These are phyloP conservation scores for Cutaneotrichosporon cutaneum DNA, from an alignment of 1,284 basidiomycete genomes.

Conservation along the genomic window DNA sequence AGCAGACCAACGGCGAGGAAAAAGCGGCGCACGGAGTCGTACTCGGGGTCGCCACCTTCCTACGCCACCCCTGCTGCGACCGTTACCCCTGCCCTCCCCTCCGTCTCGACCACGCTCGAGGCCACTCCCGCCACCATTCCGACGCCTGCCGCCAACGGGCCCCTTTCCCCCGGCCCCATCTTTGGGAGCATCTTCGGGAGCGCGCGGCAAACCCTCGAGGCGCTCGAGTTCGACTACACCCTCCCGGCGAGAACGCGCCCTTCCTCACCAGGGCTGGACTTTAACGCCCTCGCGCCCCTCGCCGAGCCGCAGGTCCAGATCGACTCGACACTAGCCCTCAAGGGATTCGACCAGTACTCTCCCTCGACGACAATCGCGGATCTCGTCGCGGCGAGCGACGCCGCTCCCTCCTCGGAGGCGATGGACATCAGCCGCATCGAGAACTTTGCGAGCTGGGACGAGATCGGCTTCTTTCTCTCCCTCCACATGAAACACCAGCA, in stretches of 20 bases:
- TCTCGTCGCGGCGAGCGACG: neutral
- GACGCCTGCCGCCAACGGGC: neutral
- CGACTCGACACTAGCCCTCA: neutral
- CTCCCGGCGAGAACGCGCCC: conserved; percentile 5
- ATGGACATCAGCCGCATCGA: conserved; percentile 22
- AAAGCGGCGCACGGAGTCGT: neutral
- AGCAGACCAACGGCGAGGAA: neutral
- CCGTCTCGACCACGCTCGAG: neutral
- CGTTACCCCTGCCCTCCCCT: neutral
- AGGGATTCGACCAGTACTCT: neutral
- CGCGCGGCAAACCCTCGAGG: conserved; percentile 13
- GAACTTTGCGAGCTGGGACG: conserved; percentile 27
- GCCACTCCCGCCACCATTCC: neutral
- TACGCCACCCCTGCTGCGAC: neutral
- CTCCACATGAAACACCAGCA: conserved; percentile 35
- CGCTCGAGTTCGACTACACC: conserved; percentile 16
- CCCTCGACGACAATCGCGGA: conserved; percentile 3
- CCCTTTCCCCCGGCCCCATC: conserved; percentile 1
- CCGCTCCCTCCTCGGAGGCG: neutral
- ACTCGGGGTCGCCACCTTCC: neutral
- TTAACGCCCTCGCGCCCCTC: neutral
- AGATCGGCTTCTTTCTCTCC: conserved; percentile 34
- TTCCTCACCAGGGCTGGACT: neutral
- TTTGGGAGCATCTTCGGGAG: conserved; percentile 11
- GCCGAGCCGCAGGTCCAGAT: neutral